A percentile compares a stretch with the other conserved stretches of the same genome.
phyloP scores from a whole-genome alignment of 305 asterid genomes.

The Rubia peregrina region DNA sequence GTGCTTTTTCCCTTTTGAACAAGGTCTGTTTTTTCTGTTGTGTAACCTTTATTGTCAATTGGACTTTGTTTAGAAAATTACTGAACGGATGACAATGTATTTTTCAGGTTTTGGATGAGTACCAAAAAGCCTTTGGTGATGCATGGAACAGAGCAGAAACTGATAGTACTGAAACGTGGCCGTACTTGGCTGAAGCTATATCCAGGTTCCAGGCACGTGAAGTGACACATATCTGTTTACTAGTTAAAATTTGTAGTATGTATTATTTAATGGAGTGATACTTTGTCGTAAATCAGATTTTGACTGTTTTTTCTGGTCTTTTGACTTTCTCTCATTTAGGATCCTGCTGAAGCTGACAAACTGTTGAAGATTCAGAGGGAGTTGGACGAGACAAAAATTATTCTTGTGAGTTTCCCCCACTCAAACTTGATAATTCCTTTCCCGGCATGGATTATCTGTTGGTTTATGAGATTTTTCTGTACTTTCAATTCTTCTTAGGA shows the following conservation, averaged over 20 bases:
- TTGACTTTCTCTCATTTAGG: slow-evolving; percentile 34
- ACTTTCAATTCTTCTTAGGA: background rate
- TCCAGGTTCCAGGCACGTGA: slow-evolving; percentile 66
- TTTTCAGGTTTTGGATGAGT: slow-evolving; percentile 78
- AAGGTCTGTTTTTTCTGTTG: slow-evolving; percentile 39
- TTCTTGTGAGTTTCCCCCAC: slow-evolving; percentile 61
- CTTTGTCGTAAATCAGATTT: background rate
- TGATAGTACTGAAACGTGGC: slow-evolving; percentile 64
- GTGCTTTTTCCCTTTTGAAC: slow-evolving; percentile 85
- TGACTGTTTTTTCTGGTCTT: slow-evolving; percentile 10
- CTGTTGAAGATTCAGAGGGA: slow-evolving; percentile 83
- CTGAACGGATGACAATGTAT: slow-evolving; percentile 8
- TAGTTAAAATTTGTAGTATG: slow-evolving; percentile 2
- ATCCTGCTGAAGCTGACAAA: slow-evolving; percentile 98
- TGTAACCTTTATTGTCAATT: slow-evolving; percentile 5
- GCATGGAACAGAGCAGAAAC: slow-evolving; percentile 66
- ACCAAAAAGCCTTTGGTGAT: slow-evolving; percentile 73
- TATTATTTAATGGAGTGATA: slow-evolving; percentile 3
- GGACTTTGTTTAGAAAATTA: background rate
- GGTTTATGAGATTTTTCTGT: background rate
- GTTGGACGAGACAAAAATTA: slow-evolving; percentile 93
- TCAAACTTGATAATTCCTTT: slow-evolving; percentile 5
- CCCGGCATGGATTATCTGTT: background rate
- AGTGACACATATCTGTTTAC: slow-evolving; percentile 1
- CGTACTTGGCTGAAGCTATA: slow-evolving; percentile 62